A percentile compares a stretch with the other conserved stretches of the same genome.
phyloP scores from a whole-genome alignment of 228 moss, liverwort and hornwort species.

The Sphagnum magellanicum region DNA sequence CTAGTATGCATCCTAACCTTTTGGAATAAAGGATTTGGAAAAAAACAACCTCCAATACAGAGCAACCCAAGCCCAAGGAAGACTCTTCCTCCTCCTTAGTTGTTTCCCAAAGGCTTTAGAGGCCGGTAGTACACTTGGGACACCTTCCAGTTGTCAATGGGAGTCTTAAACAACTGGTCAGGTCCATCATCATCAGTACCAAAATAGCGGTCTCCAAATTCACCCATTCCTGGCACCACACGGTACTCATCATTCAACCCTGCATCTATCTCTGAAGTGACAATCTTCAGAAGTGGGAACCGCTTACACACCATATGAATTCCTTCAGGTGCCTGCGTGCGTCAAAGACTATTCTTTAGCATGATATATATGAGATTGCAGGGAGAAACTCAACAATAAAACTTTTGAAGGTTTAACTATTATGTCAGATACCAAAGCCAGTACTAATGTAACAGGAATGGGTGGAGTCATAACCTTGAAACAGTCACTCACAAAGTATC shows the following conservation, averaged over 20 bases:
- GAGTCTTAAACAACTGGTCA: slow-evolving; percentile 7
- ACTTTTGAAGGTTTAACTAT: too few relatives aligned
- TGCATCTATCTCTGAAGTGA: slow-evolving; percentile 70
- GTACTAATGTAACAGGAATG: too few relatives aligned
- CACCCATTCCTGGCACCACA: slow-evolving; percentile 79
- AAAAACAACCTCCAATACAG: too few relatives aligned
- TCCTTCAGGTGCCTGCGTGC: slow-evolving; percentile 55
- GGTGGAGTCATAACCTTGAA: too few relatives aligned
- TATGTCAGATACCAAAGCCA: too few relatives aligned
- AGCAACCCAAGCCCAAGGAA: too few relatives aligned
- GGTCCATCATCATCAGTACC: slow-evolving; percentile 66
- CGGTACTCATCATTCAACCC: slow-evolving; percentile 58
- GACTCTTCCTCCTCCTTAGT: too few relatives aligned
- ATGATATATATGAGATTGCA: not conserved
- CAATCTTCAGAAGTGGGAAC: slow-evolving; percentile 64
- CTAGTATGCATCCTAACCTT: too few relatives aligned
- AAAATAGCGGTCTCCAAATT: slow-evolving; percentile 83
- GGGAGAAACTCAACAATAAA: too few relatives aligned
- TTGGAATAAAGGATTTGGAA: too few relatives aligned
- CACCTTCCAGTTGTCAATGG: not conserved
- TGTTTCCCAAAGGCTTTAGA: not conserved
- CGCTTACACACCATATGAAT: slow-evolving; percentile 73
- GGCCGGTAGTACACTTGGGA: not conserved
- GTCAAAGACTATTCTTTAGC: not conserved
- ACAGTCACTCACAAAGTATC: too few relatives aligned